phyloP scores from a whole-genome alignment of 805 yeast species.

The Kregervanrija delftensis region DNA sequence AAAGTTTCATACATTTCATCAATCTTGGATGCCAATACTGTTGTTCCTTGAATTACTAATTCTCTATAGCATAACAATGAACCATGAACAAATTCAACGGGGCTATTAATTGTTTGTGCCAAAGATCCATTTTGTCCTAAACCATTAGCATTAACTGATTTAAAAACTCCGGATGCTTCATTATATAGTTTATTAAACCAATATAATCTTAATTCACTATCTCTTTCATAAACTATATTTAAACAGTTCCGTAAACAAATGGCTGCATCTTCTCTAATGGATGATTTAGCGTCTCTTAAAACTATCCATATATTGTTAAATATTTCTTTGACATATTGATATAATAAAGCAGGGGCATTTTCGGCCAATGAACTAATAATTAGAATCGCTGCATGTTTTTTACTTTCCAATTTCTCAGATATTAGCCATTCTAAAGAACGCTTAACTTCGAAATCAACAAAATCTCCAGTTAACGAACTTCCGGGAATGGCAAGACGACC shows the following conservation, averaged over 20 bases:
- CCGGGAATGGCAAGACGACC: conserved; percentile 89
- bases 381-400: conserved; percentile 87
- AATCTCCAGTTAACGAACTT: conserved; percentile 82
- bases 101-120: conserved; percentile 13
- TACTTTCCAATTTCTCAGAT: conserved; percentile 75
- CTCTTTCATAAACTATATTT: conserved; percentile 73
- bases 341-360: conserved; percentile 78
- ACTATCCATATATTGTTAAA: conserved; percentile 85
- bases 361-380: conserved; percentile 77
- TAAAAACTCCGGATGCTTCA: conserved; percentile 27
- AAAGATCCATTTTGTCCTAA: neutral
- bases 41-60: conserved; percentile 63
- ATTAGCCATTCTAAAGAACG: conserved; percentile 88
- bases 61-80: conserved; percentile 78
- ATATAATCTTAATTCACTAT: conserved; percentile 55
- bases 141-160: conserved; percentile 4
- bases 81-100: conserved; percentile 76
- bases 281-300: conserved; percentile 67
- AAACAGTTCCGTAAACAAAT: conserved; percentile 71
- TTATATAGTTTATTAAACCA: conserved; percentile 62
- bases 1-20: conserved; percentile 73
- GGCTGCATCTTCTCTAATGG: conserved; percentile 80
- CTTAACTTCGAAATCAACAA: conserved; percentile 88
- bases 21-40: conserved; percentile 62
- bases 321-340: conserved; percentile 70